These are phyloP conservation scores for Phtheirospermum japonicum DNA, from an alignment of 257 asterid species.

Conservation along the genomic window DNA sequence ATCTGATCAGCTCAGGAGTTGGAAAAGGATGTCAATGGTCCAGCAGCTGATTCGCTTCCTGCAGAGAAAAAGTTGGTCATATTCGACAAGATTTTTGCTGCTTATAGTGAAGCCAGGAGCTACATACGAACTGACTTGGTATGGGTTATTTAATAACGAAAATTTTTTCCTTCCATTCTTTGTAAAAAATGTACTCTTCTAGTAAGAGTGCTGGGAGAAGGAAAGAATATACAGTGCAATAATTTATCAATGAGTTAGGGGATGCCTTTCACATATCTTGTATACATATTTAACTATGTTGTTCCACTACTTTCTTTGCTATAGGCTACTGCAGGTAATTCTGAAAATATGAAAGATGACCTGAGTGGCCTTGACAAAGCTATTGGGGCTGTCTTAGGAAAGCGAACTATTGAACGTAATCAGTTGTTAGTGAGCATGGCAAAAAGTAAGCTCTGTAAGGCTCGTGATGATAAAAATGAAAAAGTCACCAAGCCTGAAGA, in stretches of 20 bases:
- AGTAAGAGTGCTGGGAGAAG: background rate
- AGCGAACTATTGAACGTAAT: slow-evolving; percentile 90
- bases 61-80: slow-evolving; percentile 72
- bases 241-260: background rate
- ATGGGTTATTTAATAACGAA: slow-evolving; percentile 26
- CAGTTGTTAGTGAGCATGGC: slow-evolving; percentile 83
- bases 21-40: slow-evolving; percentile 82
- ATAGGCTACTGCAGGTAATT: slow-evolving; percentile 80
- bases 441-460: slow-evolving; percentile 73
- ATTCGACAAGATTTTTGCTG: slow-evolving; percentile 89
- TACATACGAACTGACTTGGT: slow-evolving; percentile 89
- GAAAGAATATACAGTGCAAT: slow-evolving; percentile 12
- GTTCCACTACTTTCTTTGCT: slow-evolving; percentile 30
- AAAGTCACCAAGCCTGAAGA: slow-evolving; percentile 94
- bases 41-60: slow-evolving; percentile 71
- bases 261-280: slow-evolving; percentile 1
- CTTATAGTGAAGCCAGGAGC: slow-evolving; percentile 89
- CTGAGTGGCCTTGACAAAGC: slow-evolving; percentile 97
- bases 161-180: background rate
- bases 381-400: slow-evolving; percentile 82
- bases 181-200: background rate
- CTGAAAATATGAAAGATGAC: slow-evolving; percentile 87
- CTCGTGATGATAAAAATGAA: slow-evolving; percentile 81
- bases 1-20: slow-evolving; percentile 84
- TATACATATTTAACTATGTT: slow-evolving; percentile 17